These are phyloP conservation scores for Pterocarpus macrocarpus DNA, from an alignment of 306 rosid species.

Conservation along the genomic window DNA sequence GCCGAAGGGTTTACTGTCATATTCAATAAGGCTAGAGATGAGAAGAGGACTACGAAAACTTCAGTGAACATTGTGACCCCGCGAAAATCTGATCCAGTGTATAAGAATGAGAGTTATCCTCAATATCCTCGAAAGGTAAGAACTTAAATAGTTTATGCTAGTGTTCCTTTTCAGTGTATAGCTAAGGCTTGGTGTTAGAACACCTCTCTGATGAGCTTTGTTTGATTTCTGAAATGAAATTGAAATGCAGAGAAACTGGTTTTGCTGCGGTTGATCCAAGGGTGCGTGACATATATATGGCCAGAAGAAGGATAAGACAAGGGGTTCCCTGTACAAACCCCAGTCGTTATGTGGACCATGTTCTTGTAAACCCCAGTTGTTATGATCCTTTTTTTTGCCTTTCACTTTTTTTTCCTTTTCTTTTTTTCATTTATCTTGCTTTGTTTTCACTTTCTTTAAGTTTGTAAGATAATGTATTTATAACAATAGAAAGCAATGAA, in stretches of 20 bases:
- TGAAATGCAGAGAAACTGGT: slow-evolving; percentile 80
- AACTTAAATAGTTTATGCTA: neutral
- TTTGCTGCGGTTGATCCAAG: slow-evolving; percentile 74
- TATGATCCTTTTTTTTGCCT: neutral
- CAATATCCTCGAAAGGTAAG: slow-evolving; percentile 59
- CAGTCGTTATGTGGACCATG: slow-evolving; percentile 33
- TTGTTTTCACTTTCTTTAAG: slow-evolving; percentile 17
- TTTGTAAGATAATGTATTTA: slow-evolving; percentile 15
- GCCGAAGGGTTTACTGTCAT: slow-evolving; percentile 91
- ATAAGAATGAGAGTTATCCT: slow-evolving; percentile 45
- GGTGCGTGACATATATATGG: neutral
- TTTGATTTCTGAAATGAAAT: slow-evolving; percentile 35
- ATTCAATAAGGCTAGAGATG: slow-evolving; percentile 89
- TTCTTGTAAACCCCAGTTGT: slow-evolving; percentile 25
- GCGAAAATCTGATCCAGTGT: slow-evolving; percentile 45
- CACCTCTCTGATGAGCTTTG: slow-evolving; percentile 10
- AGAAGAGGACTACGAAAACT: slow-evolving; percentile 66
- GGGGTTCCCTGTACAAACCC: slow-evolving; percentile 11
- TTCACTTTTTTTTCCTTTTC: neutral
- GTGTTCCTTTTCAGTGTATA: neutral
- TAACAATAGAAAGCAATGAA: neutral
- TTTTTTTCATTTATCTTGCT: slow-evolving; percentile 9
- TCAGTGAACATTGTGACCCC: slow-evolving; percentile 48
- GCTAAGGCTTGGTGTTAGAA: slow-evolving; percentile 23
- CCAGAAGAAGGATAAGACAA: neutral